Evolutionary conservation across 352 stramenopile genomes (phyloP), one percentile per base, ranked within the genome.

Genomic region (Phytophthora pistaciae): DNA sequence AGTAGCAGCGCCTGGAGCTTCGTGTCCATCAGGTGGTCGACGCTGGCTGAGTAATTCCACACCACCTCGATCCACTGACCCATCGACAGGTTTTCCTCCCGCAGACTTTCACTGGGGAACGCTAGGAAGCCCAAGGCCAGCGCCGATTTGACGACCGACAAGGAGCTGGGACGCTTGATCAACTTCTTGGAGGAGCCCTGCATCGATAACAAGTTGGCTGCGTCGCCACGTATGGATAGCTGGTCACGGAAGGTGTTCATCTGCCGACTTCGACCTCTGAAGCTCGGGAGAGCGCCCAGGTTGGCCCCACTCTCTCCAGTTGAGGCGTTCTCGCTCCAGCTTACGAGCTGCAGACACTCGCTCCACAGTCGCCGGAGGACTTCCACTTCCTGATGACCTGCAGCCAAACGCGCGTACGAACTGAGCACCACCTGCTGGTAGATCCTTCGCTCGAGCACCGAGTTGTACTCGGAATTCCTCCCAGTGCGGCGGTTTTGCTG

Each of bases 1-100:
- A 78, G 52, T 6, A 78, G 14, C 20, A 78, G 11, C 5, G 42
- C 11, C 21, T 75, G 71, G 18, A 78, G 61, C 46, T 79, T 76
- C 9, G 13, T n/a, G 29, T 72, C 48, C 29, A 53, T 67, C 36
- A 64, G 33, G 0, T 60, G 52, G 20, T 76, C 58, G 23, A 76
- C 38, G 42, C 27, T 57, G 10, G 59, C 46, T 0, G 74, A 58
- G 65, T 83, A 82, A 3, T 1, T 56, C 79, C 79, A 87, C 55
- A 83, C 23, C 0, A 76, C 11, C 16, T 83, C 73, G 5, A 87
- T 46, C 79, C 79, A 87, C 33, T 74, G 64, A 42, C 54, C 53
- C 21, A 75, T 42, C 6, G 74, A 68, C 23, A 74, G 63, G 18
- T 75, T 54, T 21, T 18, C 14, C 1, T 33, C 54, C 11, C 42